Conservation (phyloP, 2,329 filamentous ascomycete genomes). For the Diaporthe amygdali region DNA sequence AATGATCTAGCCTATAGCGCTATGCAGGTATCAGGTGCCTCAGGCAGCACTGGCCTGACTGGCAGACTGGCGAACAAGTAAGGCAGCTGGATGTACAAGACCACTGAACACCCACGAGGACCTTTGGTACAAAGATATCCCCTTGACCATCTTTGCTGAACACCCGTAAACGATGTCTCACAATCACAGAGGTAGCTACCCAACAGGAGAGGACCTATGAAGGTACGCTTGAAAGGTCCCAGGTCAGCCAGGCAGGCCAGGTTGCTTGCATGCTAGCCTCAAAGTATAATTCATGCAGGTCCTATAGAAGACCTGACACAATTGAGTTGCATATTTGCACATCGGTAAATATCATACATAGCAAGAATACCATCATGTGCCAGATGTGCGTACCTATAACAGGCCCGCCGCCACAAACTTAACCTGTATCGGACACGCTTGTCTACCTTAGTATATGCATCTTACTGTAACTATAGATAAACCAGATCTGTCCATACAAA, state of each 20-base stretch:
- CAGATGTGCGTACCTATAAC: background rate
- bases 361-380: background rate
- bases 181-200: background rate
- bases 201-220: background rate
- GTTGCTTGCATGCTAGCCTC: background rate
- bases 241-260: background rate
- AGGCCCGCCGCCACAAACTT: background rate
- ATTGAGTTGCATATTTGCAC: background rate
- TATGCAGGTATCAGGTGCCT: too few relatives aligned
- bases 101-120: too few relatives aligned
- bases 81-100: too few relatives aligned
- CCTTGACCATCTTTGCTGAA: background rate
- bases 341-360: background rate
- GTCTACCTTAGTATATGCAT: background rate
- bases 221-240: background rate
- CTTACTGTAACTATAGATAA: background rate
- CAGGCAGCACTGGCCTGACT: too few relatives aligned
- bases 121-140: too few relatives aligned
- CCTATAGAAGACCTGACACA: background rate
- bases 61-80: too few relatives aligned
- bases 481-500: background rate
- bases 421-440: background rate
- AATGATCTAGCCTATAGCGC: too few relatives aligned
- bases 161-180: background rate
- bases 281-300: background rate